These are phyloP conservation scores for Saccharomycopsis vini DNA, from an alignment of 805 yeast species.

Conservation along the genomic window DNA sequence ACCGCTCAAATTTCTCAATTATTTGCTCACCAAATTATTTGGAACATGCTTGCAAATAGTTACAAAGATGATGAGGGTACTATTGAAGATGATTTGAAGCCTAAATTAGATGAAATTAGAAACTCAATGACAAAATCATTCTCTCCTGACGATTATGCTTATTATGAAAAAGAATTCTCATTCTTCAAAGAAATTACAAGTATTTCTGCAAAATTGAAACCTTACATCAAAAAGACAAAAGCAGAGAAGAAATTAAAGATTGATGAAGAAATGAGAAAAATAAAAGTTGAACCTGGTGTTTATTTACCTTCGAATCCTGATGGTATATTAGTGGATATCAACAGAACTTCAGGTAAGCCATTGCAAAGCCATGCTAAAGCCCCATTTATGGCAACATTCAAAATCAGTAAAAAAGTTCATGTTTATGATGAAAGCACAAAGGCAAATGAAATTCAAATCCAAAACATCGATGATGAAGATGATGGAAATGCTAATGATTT, in stretches of 20 bases:
- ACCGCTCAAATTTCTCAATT: conserved; percentile 85
- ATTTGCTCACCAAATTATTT: conserved; percentile 94
- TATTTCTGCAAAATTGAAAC: conserved; percentile 91
- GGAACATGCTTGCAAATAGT: conserved; percentile 95
- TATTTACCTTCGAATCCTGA: conserved; percentile 95
- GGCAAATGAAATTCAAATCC: conserved; percentile 23
- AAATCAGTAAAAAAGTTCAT: conserved; percentile 52
- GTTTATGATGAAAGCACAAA: conserved; percentile 28
- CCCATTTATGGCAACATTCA: conserved; percentile 94
- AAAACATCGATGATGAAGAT: conserved; percentile 3
- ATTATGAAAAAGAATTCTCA: conserved; percentile 74
- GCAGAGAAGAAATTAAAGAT: conserved; percentile 94
- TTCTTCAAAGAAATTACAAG: conserved; percentile 88
- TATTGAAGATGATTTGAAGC: conserved; percentile 74
- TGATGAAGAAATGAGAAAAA: conserved; percentile 87
- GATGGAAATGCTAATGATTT: conserved; percentile 22
- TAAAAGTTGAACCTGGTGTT: conserved; percentile 69
- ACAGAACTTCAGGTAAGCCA: conserved; percentile 87
- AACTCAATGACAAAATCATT: conserved; percentile 54
- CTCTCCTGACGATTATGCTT: conserved; percentile 48
- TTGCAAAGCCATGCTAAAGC: conserved; percentile 98
- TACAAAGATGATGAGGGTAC: conserved; percentile 83
- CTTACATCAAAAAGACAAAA: conserved; percentile 86
- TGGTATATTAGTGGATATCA: conserved; percentile 87
- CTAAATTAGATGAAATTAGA: conserved; percentile 68